A percentile compares a stretch with the other conserved stretches of the same genome.
Conservation (phyloP, 495 filamentous ascomycete species). For the Trichodelitschia bisporula region DNA sequence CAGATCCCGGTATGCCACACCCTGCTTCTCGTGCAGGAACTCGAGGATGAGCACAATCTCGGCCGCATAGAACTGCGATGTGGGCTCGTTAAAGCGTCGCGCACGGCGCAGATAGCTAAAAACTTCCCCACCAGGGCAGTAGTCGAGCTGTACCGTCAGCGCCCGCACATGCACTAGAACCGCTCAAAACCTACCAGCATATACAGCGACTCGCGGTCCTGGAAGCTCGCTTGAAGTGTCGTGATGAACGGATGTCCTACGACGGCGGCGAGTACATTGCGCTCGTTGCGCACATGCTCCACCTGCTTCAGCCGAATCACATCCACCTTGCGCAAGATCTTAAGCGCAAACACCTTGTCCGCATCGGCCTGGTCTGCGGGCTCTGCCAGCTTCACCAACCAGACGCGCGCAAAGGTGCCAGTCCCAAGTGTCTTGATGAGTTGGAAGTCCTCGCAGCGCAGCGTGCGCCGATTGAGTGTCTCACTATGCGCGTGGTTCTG, state of each 20-base stretch:
- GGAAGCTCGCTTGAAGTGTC: constrained; percentile 69
- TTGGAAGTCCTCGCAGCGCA: constrained; percentile 51
- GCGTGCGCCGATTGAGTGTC: too few species aligned
- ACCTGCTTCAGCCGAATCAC: constrained; percentile 94
- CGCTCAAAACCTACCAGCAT: constrained; percentile 79
- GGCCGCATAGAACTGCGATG: constrained; percentile 78
- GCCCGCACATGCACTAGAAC: constrained; percentile 1
- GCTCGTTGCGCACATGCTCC: constrained; percentile 90
- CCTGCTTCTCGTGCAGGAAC: constrained; percentile 67
- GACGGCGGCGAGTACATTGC: constrained; percentile 63
- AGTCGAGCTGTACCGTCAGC: constrained; percentile 36
- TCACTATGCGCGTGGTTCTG: too few species aligned
- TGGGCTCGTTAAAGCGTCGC: constrained; percentile 64
- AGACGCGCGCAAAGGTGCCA: constrained; percentile 92
- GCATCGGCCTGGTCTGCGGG: constrained; percentile 8
- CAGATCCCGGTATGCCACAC: constrained; percentile 81
- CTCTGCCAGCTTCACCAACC: constrained; percentile 41
- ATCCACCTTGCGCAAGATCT: constrained; percentile 78
- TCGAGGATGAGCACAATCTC: constrained; percentile 87
- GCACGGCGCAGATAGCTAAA: constrained; percentile 79
- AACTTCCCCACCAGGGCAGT: constrained; percentile 82
- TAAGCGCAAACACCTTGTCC: constrained; percentile 69
- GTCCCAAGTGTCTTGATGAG: constrained; percentile 80
- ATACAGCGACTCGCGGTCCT: constrained; percentile 70
- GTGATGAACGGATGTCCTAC: constrained; percentile 91